Conservation (phyloP, 2,329 filamentous ascomycete genomes). For the Thelonectria olida region DNA sequence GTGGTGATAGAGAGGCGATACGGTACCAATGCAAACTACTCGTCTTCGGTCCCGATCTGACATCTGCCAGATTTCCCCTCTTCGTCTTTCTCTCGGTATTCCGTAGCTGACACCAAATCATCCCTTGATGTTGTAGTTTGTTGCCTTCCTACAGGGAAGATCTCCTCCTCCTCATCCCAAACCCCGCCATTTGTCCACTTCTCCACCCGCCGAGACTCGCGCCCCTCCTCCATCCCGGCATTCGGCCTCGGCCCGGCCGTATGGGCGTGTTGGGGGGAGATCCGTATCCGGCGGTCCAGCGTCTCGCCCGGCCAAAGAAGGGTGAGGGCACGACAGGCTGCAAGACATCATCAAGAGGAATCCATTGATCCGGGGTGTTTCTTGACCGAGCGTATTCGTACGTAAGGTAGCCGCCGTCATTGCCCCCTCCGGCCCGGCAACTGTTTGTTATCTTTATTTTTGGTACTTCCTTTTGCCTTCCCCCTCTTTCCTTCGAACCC, state of each 20-base stretch:
- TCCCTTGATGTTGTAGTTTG: neutral
- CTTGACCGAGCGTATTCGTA: neutral
- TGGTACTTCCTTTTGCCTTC: neutral
- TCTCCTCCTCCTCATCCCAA: neutral
- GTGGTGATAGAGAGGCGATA: neutral
- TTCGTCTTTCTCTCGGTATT: neutral
- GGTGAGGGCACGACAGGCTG: neutral
- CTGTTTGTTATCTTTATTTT: neutral
- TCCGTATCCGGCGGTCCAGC: slow-evolving; percentile 21
- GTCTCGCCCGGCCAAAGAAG: neutral
- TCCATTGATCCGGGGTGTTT: neutral
- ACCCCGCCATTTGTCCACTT: neutral
- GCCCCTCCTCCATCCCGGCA: slow-evolving; percentile 2
- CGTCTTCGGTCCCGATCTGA: neutral
- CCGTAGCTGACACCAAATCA: neutral
- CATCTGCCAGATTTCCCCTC: neutral
- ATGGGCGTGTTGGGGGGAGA: slow-evolving; percentile 4
- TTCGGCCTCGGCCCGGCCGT: slow-evolving; percentile 20
- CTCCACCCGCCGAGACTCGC: neutral
- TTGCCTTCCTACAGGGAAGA: neutral
- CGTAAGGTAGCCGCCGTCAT: neutral
- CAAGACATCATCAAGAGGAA: neutral
- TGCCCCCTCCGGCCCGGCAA: neutral
- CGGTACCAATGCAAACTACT: slow-evolving; percentile 15
- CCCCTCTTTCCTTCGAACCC: neutral